A percentile compares a stretch with the other conserved stretches of the same genome.
Conservation (phyloP, 306 rosid species). For the Parietaria judaica region DNA sequence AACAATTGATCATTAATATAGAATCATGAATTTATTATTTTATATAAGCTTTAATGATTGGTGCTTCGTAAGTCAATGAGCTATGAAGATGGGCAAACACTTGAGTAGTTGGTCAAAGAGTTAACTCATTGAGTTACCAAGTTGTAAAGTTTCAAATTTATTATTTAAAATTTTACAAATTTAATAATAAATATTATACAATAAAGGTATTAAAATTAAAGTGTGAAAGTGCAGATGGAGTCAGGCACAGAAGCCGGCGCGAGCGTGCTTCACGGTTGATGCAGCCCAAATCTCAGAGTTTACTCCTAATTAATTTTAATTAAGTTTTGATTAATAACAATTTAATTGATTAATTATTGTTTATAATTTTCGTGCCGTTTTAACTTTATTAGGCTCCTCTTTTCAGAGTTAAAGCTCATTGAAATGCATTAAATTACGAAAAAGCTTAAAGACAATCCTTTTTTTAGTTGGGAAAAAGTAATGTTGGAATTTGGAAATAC, state of each 20-base stretch:
- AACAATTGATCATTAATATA: no score
- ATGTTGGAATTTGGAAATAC: neutral
- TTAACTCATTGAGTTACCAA: neutral
- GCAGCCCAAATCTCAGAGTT: constrained; percentile 9
- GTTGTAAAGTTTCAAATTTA: neutral
- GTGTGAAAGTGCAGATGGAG: neutral
- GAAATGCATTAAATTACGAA: neutral
- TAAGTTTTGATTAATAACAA: neutral
- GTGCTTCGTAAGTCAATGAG: neutral
- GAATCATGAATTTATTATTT: no score
- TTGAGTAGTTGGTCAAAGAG: neutral
- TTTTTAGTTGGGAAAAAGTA: neutral
- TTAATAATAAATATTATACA: neutral
- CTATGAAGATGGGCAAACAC: constrained; percentile 1
- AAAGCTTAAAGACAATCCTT: neutral
- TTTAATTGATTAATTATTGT: neutral
- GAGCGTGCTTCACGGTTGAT: constrained; percentile 15
- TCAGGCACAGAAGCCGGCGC: constrained; percentile 10
- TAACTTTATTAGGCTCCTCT: constrained; percentile 16
- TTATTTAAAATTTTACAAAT: neutral
- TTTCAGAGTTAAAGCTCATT: constrained; percentile 11
- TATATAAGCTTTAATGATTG: neutral
- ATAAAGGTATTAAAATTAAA: neutral
- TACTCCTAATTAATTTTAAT: neutral
- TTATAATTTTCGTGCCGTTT: neutral